Conservation (phyloP, 2,329 filamentous ascomycete genomes). For the Alternaria sp. region DNA sequence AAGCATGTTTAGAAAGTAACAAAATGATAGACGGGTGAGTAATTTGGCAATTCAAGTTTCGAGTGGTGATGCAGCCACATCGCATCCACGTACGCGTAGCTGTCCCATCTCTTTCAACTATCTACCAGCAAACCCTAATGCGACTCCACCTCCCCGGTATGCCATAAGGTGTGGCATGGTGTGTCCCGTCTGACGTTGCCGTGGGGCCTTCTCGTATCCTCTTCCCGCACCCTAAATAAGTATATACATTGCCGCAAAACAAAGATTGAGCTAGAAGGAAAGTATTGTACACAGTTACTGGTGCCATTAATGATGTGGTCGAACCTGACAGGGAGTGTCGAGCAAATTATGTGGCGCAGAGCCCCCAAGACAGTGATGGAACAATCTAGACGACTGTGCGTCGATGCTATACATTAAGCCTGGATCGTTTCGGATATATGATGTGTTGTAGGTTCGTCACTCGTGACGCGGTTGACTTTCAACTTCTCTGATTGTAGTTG, state of each 20-base stretch:
- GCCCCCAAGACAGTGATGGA: slow-evolving; percentile 9
- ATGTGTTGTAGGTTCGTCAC: slow-evolving; percentile 35
- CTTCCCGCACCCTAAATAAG: slow-evolving; percentile 8
- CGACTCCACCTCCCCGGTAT: slow-evolving; percentile 4
- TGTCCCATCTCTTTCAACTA: slow-evolving; percentile 23
- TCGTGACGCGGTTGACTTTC: slow-evolving; percentile 37
- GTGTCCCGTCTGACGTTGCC: slow-evolving; percentile 12
- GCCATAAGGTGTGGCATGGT: slow-evolving; percentile 19
- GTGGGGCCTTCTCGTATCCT: slow-evolving; percentile 9
- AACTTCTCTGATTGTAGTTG: slow-evolving; percentile 24
- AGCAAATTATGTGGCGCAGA: not conserved
- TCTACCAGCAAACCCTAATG: slow-evolving; percentile 8
- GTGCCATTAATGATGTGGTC: slow-evolving; percentile 30
- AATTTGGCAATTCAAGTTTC: slow-evolving; percentile 13
- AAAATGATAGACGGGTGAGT: not conserved
- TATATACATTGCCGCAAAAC: slow-evolving; percentile 43
- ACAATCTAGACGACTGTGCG: slow-evolving; percentile 27
- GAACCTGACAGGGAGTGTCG: slow-evolving; percentile 14
- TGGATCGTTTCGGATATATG: slow-evolving; percentile 22
- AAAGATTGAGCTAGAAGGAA: slow-evolving; percentile 24
- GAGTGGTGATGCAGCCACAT: slow-evolving; percentile 25
- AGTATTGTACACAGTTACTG: slow-evolving; percentile 34
- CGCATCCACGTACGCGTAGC: slow-evolving; percentile 15
- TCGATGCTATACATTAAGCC: slow-evolving; percentile 35
- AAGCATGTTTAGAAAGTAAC: not conserved